These are phyloP conservation scores for Globisporangium spiculum DNA, from an alignment of 352 stramenopile species.

Conservation along the genomic window DNA sequence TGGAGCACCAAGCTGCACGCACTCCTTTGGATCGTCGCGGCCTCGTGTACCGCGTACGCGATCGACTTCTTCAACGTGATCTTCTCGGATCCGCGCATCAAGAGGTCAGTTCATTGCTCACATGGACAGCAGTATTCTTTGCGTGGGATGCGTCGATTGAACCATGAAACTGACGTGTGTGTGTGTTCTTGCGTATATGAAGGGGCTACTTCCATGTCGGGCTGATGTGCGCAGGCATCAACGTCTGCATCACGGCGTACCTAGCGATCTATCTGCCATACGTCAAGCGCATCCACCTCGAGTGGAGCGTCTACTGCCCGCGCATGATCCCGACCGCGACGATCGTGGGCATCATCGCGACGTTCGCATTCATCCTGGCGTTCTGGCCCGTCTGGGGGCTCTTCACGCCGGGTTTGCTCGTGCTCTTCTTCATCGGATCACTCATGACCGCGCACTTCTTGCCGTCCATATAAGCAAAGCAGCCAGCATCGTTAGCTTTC, in stretches of 20 bases:
- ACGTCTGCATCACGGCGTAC: slow-evolving; percentile 86
- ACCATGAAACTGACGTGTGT: neutral
- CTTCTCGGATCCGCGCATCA: slow-evolving; percentile 55
- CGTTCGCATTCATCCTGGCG: slow-evolving; percentile 78
- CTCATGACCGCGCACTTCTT: slow-evolving; percentile 94
- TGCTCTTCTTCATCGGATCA: slow-evolving; percentile 87
- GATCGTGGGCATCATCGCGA: slow-evolving; percentile 55
- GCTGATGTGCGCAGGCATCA: slow-evolving; percentile 74
- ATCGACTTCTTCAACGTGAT: slow-evolving; percentile 75
- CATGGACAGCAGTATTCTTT: neutral
- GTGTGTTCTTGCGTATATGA: neutral
- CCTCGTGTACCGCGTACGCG: slow-evolving; percentile 48
- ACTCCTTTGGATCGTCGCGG: slow-evolving; percentile 64
- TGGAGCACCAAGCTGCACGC: slow-evolving; percentile 79
- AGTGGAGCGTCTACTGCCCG: slow-evolving; percentile 92
- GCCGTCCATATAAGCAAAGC: slow-evolving; percentile 58
- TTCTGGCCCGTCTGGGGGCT: slow-evolving; percentile 92
- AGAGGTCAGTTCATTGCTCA: slow-evolving; percentile 25
- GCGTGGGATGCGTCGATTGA: neutral
- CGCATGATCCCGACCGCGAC: slow-evolving; percentile 89
- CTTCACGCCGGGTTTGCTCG: slow-evolving; percentile 86
- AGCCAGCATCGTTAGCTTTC: neutral
- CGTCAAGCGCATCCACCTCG: slow-evolving; percentile 73
- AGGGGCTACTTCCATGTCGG: slow-evolving; percentile 83
- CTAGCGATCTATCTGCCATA: slow-evolving; percentile 86